Percentiles rank a stretch among this genome's conserved stretches.
Evolutionary conservation across 129 eudicot genomes (phyloP).

Genomic region (Logfia minima): DNA sequence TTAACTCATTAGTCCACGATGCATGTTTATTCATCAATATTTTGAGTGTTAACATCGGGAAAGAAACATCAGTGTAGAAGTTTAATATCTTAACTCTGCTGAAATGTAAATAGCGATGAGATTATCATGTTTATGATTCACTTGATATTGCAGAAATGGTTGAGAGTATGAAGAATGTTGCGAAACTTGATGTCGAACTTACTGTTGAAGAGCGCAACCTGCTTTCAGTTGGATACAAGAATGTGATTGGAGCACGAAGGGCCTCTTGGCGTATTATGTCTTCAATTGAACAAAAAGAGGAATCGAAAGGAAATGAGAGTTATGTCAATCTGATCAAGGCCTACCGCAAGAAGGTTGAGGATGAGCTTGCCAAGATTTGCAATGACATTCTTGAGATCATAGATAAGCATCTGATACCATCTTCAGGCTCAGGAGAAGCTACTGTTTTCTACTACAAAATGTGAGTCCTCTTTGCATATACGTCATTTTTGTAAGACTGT

Average conservation of each 20-base stretch:
- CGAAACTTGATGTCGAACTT: conserved; percentile 84
- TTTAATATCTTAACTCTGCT: neutral
- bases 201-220: conserved; percentile 94
- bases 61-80: neutral
- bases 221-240: conserved; percentile 95
- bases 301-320: conserved; percentile 81
- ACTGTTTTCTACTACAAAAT: conserved; percentile 92
- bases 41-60: neutral
- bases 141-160: conserved; percentile 80
- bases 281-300: conserved; percentile 94
- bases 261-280: conserved; percentile 99
- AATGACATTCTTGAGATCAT: conserved; percentile 77
- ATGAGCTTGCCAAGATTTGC: conserved; percentile 89
- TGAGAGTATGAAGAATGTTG: conserved; percentile 90
- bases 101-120: neutral
- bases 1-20: neutral
- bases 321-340: conserved; percentile 84
- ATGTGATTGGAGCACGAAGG: conserved; percentile 87
- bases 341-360: conserved; percentile 90
- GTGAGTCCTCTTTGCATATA: conserved; percentile 46
- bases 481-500: neutral
- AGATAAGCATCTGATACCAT: conserved; percentile 78
- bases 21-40: neutral
- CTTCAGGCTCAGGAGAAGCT: conserved; percentile 79
- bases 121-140: neutral